Conservation (phyloP, 495 filamentous ascomycete genomes). For the Trichoderma erinaceum region DNA sequence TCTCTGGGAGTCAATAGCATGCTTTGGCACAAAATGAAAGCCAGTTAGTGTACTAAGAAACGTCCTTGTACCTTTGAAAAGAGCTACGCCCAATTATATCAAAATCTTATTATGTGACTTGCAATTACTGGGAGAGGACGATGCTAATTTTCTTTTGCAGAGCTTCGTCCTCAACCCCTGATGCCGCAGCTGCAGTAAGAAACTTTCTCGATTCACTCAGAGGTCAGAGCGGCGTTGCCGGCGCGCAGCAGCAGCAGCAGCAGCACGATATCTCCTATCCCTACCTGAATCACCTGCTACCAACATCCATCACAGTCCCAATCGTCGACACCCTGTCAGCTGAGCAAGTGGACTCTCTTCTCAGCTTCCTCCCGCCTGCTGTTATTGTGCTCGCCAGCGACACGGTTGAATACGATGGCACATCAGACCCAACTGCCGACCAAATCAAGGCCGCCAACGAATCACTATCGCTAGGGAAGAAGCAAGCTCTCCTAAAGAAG, state of each 20-base stretch:
- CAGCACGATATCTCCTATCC: conserved; percentile 62
- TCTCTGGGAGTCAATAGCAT: conserved; percentile 19
- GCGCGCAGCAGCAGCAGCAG: conserved; percentile 37
- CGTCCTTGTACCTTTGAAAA: conserved; percentile 5
- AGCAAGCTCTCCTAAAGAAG: conserved; percentile 71
- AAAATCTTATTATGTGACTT: conserved; percentile 20
- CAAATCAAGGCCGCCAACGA: conserved; percentile 62
- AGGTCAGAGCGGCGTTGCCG: conserved; percentile 38
- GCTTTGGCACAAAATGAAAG: conserved; percentile 19
- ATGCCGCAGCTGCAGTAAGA: conserved; percentile 67
- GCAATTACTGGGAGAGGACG: conserved; percentile 16
- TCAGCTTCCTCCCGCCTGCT: conserved; percentile 65
- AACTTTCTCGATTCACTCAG: conserved; percentile 84
- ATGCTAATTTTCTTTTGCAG: conserved; percentile 35
- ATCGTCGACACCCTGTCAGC: conserved; percentile 61
- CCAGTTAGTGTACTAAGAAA: conserved; percentile 15
- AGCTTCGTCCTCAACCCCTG: conserved; percentile 34
- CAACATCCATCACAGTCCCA: conserved; percentile 66
- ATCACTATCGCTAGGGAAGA: conserved; percentile 69
- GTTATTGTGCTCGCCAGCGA: conserved; percentile 62
- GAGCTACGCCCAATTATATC: conserved; percentile 22
- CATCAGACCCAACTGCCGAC: conserved; percentile 55
- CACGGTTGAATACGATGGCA: conserved; percentile 40
- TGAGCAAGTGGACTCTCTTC: conserved; percentile 62
- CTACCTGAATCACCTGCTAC: conserved; percentile 79